Percentiles rank a stretch among this genome's conserved stretches.
These are phyloP conservation scores for Cubamyces lactineus DNA, from an alignment of 768 basidiomycete genomes.

Conservation along the genomic window DNA sequence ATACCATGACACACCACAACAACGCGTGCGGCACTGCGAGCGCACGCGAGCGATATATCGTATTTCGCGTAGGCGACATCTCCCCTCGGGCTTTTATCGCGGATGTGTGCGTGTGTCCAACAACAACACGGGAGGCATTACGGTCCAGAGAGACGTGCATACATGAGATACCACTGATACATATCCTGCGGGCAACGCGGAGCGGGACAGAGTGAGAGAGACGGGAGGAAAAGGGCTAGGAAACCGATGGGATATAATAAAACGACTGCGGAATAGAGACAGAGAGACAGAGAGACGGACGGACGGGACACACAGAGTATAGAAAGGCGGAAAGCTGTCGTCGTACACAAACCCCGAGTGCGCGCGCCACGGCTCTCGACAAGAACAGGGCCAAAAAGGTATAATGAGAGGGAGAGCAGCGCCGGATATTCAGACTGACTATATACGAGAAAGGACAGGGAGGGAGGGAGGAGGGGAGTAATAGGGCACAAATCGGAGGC, in stretches of 20 bases:
- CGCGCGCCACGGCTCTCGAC: conserved; percentile 12
- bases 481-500: not conserved
- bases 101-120: not conserved
- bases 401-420: conserved; percentile 22
- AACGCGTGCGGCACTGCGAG: no score
- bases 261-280: not conserved
- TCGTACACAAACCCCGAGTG: conserved; percentile 15
- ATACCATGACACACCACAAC: no score
- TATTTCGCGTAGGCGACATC: no score
- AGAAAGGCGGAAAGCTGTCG: not conserved
- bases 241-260: conserved; percentile 9
- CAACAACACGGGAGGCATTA: conserved; percentile 18
- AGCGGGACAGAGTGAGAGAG: not conserved
- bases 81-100: not conserved
- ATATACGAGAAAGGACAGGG: not conserved
- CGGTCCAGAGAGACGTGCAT: conserved; percentile 24
- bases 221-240: not conserved
- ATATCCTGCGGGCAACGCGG: conserved; percentile 20
- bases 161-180: conserved; percentile 28
- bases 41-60: no score
- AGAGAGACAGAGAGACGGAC: conserved; percentile 1
- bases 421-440: conserved; percentile 14
- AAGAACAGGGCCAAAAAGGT: conserved; percentile 15
- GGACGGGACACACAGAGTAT: not conserved
- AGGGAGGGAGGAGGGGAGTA: no score